Evolutionary conservation across 2,329 filamentous ascomycete genomes (phyloP), one percentile per base, ranked within the genome.

Genomic region (Rosellinia necatrix): DNA sequence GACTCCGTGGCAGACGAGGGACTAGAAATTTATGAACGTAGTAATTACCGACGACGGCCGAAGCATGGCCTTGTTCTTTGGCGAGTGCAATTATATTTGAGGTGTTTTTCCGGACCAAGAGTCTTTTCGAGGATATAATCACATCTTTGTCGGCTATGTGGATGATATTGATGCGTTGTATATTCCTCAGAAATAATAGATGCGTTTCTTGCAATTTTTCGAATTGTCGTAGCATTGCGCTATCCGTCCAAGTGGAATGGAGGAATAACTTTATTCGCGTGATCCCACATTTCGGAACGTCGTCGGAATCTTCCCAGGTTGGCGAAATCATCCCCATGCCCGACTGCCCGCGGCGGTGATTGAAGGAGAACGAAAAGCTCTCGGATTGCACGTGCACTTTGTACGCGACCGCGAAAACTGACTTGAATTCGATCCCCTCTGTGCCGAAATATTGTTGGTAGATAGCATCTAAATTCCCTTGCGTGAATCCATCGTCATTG

Each of bases 361-460:
- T 63, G 59, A 81, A 78, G 6, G 66, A 72, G 65, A 81, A 82
- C 0, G 74, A 75, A 53, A 74, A 79, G 25, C 59, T 13, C 0
- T 74, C 73, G 1, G 78, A 81, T 25, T 73, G 71, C 13, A 81
- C 76, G 42, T 73, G 71, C 4, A 76, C 77, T 17, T 72, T 74
- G 56, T 68, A 72, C 0, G 78, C 76, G 0, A 72, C 77, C 61
- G 71, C 79, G 58, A 81, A 81, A 0, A 78, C 76, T 0, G 78
- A 78, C 56, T 81, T 81, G 66, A 81, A 81, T 0, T 78, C 78
- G 9, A 81, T 78, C 6, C 78, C 78, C 49, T 81, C 80, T 51
- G 76, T 74, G 1, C 78, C 76, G n/a, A 78, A 77, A 37, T 78
- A 79, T 1, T 72, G 73, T 6, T 73, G 69, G 0, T 66, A 82